phyloP scores from a whole-genome alignment of 202 grass and related monocot genomes.

The Dendrocalamus latiflorus region DNA sequence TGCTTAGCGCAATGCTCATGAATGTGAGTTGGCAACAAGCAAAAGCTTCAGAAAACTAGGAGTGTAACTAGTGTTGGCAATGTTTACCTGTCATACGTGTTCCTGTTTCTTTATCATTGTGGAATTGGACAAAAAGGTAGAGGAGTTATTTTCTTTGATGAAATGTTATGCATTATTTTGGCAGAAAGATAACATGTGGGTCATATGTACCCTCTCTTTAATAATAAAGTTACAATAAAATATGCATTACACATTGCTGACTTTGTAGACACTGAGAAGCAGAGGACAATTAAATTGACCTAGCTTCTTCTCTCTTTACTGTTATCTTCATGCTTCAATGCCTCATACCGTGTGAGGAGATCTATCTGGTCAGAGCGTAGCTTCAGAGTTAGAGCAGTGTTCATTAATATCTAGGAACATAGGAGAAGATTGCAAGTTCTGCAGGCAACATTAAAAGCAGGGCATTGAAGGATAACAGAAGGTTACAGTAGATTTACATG shows the following conservation, averaged over 20 bases:
- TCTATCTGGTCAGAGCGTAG: conserved; percentile 26
- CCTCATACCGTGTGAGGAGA: conserved; percentile 14
- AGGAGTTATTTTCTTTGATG: conserved; percentile 13
- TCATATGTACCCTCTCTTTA: conserved; percentile 2
- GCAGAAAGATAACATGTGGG: conserved; percentile 28
- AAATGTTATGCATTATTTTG: conserved; percentile 10
- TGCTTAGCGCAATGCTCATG: conserved; percentile 33
- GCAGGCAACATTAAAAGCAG: conserved; percentile 41
- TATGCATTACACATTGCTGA: conserved; percentile 26
- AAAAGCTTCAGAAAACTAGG: conserved; percentile 12
- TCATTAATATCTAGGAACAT: conserved; percentile 38
- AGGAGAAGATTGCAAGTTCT: conserved; percentile 30
- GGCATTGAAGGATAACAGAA: conserved; percentile 32
- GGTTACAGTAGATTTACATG: conserved; percentile 50
- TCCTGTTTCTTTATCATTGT: conserved; percentile 30
- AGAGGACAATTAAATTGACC: background rate
- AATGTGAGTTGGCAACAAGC: conserved; percentile 40
- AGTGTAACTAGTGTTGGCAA: background rate
- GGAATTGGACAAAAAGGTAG: background rate
- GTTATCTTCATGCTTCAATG: conserved; percentile 13
- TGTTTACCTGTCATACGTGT: conserved; percentile 24
- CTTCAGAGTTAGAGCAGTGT: conserved; percentile 26
- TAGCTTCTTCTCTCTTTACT: conserved; percentile 14
- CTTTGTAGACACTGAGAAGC: conserved; percentile 18
- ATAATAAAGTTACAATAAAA: conserved; percentile 24